A percentile compares a stretch with the other conserved stretches of the same genome.
Conservation (phyloP, 768 basidiomycete species). For the Phaffia australis region DNA sequence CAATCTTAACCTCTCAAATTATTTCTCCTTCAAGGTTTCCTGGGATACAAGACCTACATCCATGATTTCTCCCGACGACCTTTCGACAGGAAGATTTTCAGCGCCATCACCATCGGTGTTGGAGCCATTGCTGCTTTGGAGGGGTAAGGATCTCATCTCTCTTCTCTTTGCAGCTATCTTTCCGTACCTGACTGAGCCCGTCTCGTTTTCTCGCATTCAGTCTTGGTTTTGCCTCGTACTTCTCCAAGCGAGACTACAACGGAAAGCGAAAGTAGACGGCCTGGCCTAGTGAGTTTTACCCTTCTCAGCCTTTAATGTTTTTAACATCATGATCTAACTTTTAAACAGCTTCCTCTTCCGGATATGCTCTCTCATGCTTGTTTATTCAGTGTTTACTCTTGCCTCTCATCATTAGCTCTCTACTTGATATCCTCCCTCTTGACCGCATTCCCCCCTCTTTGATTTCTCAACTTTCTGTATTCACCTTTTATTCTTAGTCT, state of each 20-base stretch:
- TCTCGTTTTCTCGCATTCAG: not conserved
- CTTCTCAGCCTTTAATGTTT: too few species aligned
- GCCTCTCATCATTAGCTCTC: too few species aligned
- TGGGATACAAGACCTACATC: not conserved
- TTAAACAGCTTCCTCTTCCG: too few species aligned
- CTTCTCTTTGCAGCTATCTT: not conserved
- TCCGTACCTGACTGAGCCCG: not conserved
- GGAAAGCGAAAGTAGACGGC: conserved; percentile 12
- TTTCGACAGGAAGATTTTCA: conserved; percentile 6
- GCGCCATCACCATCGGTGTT: conserved; percentile 21
- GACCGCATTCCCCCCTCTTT: too few species aligned
- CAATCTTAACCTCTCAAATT: not conserved
- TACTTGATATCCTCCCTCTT: too few species aligned
- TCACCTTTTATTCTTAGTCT: too few species aligned
- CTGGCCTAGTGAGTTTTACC: too few species aligned
- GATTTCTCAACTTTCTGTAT: too few species aligned
- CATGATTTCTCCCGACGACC: conserved; percentile 10
- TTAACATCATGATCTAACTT: too few species aligned
- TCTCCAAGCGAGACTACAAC: conserved; percentile 21
- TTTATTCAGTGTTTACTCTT: too few species aligned
- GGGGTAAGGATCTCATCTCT: conserved; percentile 2
- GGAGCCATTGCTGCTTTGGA: conserved; percentile 22
- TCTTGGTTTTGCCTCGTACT: conserved; percentile 16
- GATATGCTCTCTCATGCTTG: too few species aligned
- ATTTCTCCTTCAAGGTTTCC: not conserved